Evolutionary conservation across 176 grass and related monocot genomes (phyloP).

Genomic region (Oryza brachyantha): DNA sequence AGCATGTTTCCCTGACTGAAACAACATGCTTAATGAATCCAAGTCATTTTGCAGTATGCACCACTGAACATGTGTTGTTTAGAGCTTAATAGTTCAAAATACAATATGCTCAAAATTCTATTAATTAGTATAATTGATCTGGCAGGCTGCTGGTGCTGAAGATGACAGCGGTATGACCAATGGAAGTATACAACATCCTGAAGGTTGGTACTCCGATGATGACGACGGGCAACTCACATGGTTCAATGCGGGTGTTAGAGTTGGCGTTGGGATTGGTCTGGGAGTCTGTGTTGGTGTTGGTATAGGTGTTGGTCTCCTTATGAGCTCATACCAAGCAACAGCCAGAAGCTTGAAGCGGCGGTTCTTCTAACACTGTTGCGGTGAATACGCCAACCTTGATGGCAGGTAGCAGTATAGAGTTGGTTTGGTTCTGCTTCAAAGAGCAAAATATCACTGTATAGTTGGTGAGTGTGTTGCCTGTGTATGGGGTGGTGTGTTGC

Average conservation of each 20-base stretch:
- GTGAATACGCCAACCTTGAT: not conserved
- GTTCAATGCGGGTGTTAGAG: conserved; percentile 95
- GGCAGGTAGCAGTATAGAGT: not conserved
- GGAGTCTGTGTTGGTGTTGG: conserved; percentile 93
- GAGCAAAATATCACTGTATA: conserved; percentile 4
- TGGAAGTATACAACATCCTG: conserved; percentile 55
- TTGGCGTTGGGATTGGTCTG: conserved; percentile 83
- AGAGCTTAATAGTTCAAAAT: not conserved
- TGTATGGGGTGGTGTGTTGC: not conserved
- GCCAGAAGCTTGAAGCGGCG: conserved; percentile 77
- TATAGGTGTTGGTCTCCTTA: conserved; percentile 87
- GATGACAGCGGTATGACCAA: conserved; percentile 32
- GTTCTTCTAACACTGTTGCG: conserved; percentile 51
- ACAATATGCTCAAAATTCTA: not conserved
- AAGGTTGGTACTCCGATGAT: conserved; percentile 59
- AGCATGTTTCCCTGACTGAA: not conserved
- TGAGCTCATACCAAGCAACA: conserved; percentile 88
- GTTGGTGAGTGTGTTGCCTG: conserved; percentile 21
- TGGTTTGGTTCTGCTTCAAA: not conserved
- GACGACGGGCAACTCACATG: conserved; percentile 80
- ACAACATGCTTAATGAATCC: not conserved
- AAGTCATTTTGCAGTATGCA: not conserved
- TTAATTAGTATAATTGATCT: conserved; percentile 18
- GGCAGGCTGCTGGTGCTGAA: conserved; percentile 43
- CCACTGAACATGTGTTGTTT: not conserved